phyloP scores from a whole-genome alignment of 2,329 filamentous ascomycete genomes.

The Neonectria sp. region DNA sequence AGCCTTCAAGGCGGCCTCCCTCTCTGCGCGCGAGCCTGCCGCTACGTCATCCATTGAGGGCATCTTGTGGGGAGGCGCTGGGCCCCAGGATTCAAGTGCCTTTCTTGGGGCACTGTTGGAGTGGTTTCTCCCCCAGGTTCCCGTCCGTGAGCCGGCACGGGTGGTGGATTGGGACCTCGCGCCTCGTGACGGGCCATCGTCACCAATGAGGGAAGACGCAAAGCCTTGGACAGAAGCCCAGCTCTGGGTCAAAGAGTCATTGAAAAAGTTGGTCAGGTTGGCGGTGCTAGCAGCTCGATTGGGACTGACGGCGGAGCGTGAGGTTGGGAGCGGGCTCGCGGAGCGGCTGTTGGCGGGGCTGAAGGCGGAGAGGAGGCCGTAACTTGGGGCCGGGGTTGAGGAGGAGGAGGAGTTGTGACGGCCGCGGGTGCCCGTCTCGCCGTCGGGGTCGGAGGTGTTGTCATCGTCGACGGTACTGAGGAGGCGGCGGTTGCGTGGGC shows the following conservation, averaged over 20 bases:
- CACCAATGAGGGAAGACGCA: slow-evolving; percentile 60
- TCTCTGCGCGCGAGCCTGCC: slow-evolving; percentile 67
- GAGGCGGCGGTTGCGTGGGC: slow-evolving; percentile 67
- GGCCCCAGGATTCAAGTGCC: slow-evolving; percentile 62
- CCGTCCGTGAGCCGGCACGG: slow-evolving; percentile 40
- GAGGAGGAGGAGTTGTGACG: slow-evolving; percentile 40
- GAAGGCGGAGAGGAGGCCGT: slow-evolving; percentile 50
- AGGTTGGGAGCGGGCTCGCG: slow-evolving; percentile 65
- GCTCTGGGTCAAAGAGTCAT: slow-evolving; percentile 66
- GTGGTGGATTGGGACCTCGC: slow-evolving; percentile 42
- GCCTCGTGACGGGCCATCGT: slow-evolving; percentile 38
- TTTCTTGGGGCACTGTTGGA: slow-evolving; percentile 38
- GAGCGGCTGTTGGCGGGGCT: slow-evolving; percentile 60
- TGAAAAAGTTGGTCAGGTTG: slow-evolving; percentile 59
- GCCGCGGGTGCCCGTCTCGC: slow-evolving; percentile 37
- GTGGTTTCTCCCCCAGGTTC: slow-evolving; percentile 38
- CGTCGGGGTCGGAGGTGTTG: slow-evolving; percentile 42
- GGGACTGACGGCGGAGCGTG: slow-evolving; percentile 51
- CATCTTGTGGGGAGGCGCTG: slow-evolving; percentile 58
- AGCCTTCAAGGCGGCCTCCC: slow-evolving; percentile 69
- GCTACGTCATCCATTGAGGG: slow-evolving; percentile 66
- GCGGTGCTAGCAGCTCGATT: slow-evolving; percentile 54
- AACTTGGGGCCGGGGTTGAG: slow-evolving; percentile 53
- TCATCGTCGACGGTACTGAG: slow-evolving; percentile 51
- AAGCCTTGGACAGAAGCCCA: slow-evolving; percentile 71